Evolutionary conservation across 495 filamentous ascomycete species (phyloP).

Genomic region (Wilcoxina mikolae): DNA sequence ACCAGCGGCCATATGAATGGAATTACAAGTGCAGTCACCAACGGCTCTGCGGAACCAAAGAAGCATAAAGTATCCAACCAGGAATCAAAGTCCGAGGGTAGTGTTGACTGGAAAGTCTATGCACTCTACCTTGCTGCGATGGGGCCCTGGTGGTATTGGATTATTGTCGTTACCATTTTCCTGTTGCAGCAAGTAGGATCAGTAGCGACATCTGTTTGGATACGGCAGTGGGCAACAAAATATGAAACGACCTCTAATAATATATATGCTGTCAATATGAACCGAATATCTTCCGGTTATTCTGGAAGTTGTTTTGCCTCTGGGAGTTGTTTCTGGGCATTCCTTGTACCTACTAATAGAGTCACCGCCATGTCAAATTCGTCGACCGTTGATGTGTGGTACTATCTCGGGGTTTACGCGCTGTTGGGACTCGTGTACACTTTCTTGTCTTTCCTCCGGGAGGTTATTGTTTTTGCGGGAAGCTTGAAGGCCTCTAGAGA

Average conservation of each 20-base stretch:
- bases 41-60: conserved; percentile 32
- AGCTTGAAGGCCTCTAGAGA: conserved; percentile 76
- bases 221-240: conserved; percentile 56
- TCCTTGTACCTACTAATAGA: conserved; percentile 22
- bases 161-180: conserved; percentile 56
- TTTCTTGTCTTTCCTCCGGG: conserved; percentile 57
- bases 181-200: conserved; percentile 63
- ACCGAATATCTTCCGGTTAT: conserved; percentile 20
- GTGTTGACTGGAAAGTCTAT: conserved; percentile 75
- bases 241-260: conserved; percentile 13
- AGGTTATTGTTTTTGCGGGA: conserved; percentile 81
- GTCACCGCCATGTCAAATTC: not conserved
- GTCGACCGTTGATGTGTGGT: conserved; percentile 52
- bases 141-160: conserved; percentile 93
- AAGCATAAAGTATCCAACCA: conserved; percentile 37
- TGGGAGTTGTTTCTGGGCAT: conserved; percentile 20
- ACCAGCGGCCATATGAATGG: conserved; percentile 31
- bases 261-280: conserved; percentile 1
- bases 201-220: conserved; percentile 84
- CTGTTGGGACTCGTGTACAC: conserved; percentile 62
- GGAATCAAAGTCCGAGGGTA: conserved; percentile 66
- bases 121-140: conserved; percentile 71
- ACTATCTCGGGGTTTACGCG: conserved; percentile 75
- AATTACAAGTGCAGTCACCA: conserved; percentile 10
- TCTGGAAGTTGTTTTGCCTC: conserved; percentile 32